These are phyloP conservation scores for Yamadazyma diddensiae DNA, from an alignment of 1,139 yeast genomes.

Conservation along the genomic window DNA sequence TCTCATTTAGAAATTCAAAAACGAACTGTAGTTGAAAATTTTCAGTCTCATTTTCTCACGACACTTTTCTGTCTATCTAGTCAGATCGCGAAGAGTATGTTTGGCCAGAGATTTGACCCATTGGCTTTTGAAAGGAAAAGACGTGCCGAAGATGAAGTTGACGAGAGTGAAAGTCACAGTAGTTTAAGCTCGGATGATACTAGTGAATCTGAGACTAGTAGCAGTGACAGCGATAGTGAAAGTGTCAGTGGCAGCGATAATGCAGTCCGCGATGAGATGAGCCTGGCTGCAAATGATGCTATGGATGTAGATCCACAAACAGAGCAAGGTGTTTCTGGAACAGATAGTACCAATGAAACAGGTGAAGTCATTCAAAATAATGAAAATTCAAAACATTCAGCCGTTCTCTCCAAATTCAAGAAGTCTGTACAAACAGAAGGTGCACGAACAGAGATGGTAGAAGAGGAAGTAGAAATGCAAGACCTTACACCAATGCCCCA, in stretches of 20 bases:
- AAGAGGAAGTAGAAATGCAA: slow-evolving; percentile 31
- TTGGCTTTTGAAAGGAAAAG: slow-evolving; percentile 16
- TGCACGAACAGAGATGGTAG: slow-evolving; percentile 16
- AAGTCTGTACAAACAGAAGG: slow-evolving; percentile 10
- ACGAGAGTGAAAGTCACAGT: slow-evolving; percentile 13
- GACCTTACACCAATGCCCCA: slow-evolving; percentile 82
- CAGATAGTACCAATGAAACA: neutral
- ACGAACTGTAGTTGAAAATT: too few species aligned
- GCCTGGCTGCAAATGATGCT: slow-evolving; percentile 11
- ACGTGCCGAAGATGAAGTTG: slow-evolving; percentile 12
- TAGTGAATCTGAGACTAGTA: slow-evolving; percentile 6
- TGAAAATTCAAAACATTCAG: slow-evolving; percentile 25
- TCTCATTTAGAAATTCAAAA: slow-evolving; percentile 48
- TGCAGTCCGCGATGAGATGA: slow-evolving; percentile 10
- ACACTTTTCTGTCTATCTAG: too few species aligned
- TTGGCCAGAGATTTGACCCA: slow-evolving; percentile 65
- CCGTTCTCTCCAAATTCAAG: slow-evolving; percentile 29
- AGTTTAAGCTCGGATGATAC: neutral
- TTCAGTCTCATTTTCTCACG: slow-evolving; percentile 5
- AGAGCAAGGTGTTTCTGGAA: too few species aligned
- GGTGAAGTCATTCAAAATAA: slow-evolving; percentile 3
- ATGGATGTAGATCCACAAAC: too few species aligned
- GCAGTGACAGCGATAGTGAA: slow-evolving; percentile 15
- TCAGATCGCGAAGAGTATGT: slow-evolving; percentile 35
- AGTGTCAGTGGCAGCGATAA: slow-evolving; percentile 15